Evolutionary conservation across 2,329 filamentous ascomycete species (phyloP).

Genomic region (Didymella keratinophila): DNA sequence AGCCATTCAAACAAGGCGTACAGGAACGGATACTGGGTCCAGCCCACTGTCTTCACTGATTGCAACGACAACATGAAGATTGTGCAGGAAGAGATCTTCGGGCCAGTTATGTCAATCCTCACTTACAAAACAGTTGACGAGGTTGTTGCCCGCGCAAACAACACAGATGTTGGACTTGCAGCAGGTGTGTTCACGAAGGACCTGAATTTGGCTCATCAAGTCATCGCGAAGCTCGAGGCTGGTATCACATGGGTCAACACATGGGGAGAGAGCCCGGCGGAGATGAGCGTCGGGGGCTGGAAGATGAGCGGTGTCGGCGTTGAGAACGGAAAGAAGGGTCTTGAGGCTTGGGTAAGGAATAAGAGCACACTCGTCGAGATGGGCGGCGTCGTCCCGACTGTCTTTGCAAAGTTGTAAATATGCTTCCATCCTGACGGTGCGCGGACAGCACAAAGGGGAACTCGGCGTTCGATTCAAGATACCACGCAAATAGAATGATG

Average conservation of each 20-base stretch:
- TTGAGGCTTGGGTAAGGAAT: constrained; percentile 84
- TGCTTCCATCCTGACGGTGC: background rate
- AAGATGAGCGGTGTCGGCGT: constrained; percentile 88
- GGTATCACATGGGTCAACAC: constrained; percentile 94
- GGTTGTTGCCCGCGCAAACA: constrained; percentile 75
- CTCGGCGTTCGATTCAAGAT: background rate
- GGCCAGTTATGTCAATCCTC: constrained; percentile 84
- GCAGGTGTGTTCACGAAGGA: constrained; percentile 84
- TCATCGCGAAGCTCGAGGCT: constrained; percentile 75
- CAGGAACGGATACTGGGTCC: constrained; percentile 79
- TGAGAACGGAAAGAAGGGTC: constrained; percentile 81
- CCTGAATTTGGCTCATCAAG: constrained; percentile 74
- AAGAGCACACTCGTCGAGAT: constrained; percentile 90
- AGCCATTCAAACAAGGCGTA: constrained; percentile 51
- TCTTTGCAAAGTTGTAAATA: constrained; percentile 62
- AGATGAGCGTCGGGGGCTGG: constrained; percentile 94
- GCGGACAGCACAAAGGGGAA: background rate
- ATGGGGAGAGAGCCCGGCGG: constrained; percentile 89
- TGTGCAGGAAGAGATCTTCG: constrained; percentile 84
- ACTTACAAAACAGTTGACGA: constrained; percentile 75
- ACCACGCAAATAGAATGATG: background rate
- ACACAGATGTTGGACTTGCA: constrained; percentile 78
- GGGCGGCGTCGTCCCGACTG: constrained; percentile 72
- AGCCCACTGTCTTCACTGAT: constrained; percentile 84
- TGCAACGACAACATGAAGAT: constrained; percentile 85